Evolutionary conservation across 2,329 filamentous ascomycete species (phyloP), one percentile per base, ranked within the genome.

Genomic region (Alternaria incomplexa): DNA sequence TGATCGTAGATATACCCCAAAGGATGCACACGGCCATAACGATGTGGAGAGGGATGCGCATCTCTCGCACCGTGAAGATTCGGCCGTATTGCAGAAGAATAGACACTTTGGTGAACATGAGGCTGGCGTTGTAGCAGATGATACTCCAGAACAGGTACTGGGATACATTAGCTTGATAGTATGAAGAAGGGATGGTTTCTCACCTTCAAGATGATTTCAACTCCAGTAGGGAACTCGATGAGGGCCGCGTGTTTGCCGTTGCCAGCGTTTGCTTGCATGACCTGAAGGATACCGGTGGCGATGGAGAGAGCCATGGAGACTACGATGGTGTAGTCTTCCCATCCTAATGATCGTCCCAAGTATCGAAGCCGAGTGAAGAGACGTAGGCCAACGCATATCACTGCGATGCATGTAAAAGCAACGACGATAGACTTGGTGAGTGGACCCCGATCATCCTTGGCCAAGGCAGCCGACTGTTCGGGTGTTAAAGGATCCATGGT

Each of bases 51-150:
- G 71, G 69, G 9, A 75, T 63, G 13, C 68, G 69, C 68, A 71
- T 70, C 43, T 71, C 61, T 8, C 57, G 59, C 12, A 72, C 10
- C 9, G 69, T 66, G 28, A 77, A 76, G 26, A 77, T 74, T 6
- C 73, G 67, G 12, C 66, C 36, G 48, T 76, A 77, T 22, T 77
- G 73, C 13, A 75, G 26, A 12, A 77, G 47, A 10, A 77, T 77
- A 1, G 73, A 75, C 3, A 76, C 46, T 44, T 76, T 77, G 11
- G 67, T 76, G 11, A 72, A 60, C 6, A 62, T 69, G 6, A 76
- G 64, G 40, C 62, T 66, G 22, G 67, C 10, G 48, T 69, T 70
- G 58, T 77, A 77, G 26, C 62, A 50, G 6, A 74, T 62, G 54
- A 77, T 73, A 56, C 72, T 73, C 63, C 66, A 72, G 55, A 69